Evolutionary conservation across 495 filamentous ascomycete genomes (phyloP).

Genomic region (Penicillium roqueforti): DNA sequence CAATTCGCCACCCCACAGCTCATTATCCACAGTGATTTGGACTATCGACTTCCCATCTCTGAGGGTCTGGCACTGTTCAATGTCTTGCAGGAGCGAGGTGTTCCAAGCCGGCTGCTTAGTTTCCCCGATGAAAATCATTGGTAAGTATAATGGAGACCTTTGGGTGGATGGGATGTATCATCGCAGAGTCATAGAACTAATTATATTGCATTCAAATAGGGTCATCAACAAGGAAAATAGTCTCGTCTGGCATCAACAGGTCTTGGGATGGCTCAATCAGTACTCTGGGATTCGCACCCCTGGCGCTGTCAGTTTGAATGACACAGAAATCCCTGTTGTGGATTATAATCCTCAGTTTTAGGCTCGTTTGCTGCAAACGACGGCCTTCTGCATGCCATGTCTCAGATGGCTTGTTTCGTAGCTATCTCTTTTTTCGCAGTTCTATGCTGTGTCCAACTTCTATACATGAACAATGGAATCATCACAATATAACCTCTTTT

Average conservation of each 20-base stretch:
- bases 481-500: neutral
- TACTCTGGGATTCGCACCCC: constrained; percentile 31
- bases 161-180: neutral
- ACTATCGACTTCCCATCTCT: constrained; percentile 41
- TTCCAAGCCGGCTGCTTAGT: constrained; percentile 56
- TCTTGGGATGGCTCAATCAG: constrained; percentile 47
- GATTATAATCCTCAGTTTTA: constrained; percentile 25
- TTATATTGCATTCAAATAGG: constrained; percentile 13
- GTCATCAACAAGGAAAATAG: constrained; percentile 41
- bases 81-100: constrained; percentile 42
- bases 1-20: constrained; percentile 44
- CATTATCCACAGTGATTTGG: constrained; percentile 43
- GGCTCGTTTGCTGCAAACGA: neutral
- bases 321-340: constrained; percentile 33
- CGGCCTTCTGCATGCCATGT: neutral
- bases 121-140: constrained; percentile 54
- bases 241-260: constrained; percentile 47
- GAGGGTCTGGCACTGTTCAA: constrained; percentile 47
- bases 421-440: neutral
- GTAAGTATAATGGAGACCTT: constrained; percentile 17
- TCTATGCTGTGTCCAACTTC: neutral
- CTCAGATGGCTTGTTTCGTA: neutral
- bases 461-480: neutral
- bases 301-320: constrained; percentile 33
- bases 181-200: neutral